Evolutionary conservation across 2,329 filamentous ascomycete species (phyloP).

Genomic region (Aspergillus terreus): DNA sequence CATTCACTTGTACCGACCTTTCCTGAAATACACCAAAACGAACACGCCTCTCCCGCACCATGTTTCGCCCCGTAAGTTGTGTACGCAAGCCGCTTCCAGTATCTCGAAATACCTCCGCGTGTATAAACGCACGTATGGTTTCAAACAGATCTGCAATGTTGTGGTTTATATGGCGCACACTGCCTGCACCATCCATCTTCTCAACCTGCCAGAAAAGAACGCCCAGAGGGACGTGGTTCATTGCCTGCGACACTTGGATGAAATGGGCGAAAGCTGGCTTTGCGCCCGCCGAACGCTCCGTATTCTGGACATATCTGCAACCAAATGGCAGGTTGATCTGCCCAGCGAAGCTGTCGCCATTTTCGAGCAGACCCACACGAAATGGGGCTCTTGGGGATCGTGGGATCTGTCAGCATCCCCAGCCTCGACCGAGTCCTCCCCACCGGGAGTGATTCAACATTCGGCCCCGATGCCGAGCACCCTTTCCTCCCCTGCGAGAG

Average conservation of each 20-base stretch:
- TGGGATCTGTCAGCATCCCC: conserved; percentile 40
- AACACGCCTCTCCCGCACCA: conserved; percentile 80
- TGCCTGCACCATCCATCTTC: conserved; percentile 87
- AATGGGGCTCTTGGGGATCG: conserved; percentile 66
- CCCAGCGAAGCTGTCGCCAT: conserved; percentile 77
- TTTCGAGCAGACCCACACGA: conserved; percentile 72
- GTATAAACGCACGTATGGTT: conserved; percentile 87
- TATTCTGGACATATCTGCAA: conserved; percentile 77
- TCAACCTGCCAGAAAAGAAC: conserved; percentile 90
- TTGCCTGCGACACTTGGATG: conserved; percentile 85
- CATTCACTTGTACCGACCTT: conserved; percentile 92
- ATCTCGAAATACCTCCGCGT: conserved; percentile 93
- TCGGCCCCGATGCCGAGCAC: conserved; percentile 16
- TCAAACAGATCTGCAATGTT: conserved; percentile 93
- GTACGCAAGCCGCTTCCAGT: conserved; percentile 80
- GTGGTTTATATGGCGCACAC: conserved; percentile 94
- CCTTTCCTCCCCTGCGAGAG: conserved; percentile 12
- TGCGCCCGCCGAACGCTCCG: conserved; percentile 80
- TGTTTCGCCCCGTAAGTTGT: conserved; percentile 85
- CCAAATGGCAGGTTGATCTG: conserved; percentile 85
- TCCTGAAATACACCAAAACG: conserved; percentile 80
- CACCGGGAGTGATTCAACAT: conserved; percentile 11
- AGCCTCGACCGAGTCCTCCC: conserved; percentile 22
- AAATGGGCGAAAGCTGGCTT: conserved; percentile 93
- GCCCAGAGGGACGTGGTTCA: conserved; percentile 86